Percentiles rank a stretch among this genome's conserved stretches.
phyloP scores from a whole-genome alignment of 2,329 filamentous ascomycete genomes.

The Amauroascus niger region DNA sequence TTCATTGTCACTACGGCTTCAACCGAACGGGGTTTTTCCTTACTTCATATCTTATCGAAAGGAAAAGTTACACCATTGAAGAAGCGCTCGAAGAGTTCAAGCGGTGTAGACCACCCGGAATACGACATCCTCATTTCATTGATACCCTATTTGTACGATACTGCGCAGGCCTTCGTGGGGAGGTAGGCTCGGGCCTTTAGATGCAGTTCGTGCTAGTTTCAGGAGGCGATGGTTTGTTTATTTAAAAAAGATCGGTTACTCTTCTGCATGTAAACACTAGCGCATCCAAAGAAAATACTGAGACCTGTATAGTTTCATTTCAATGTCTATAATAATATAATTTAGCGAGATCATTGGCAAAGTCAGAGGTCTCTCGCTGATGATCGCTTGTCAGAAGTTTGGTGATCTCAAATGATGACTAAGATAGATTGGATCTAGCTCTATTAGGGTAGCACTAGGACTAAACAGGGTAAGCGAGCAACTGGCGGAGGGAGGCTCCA shows the following conservation, averaged over 20 bases:
- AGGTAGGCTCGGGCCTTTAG: not conserved
- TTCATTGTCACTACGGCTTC: conserved; percentile 94
- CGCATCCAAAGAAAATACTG: too few species aligned
- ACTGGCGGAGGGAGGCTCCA: conserved; percentile 24
- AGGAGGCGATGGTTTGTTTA: not conserved
- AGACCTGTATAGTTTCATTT: not conserved
- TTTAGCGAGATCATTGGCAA: not conserved
- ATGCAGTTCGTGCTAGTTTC: not conserved
- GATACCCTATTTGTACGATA: conserved; percentile 77
- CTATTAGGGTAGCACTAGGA: conserved; percentile 34
- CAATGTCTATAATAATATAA: not conserved
- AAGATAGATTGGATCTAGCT: conserved; percentile 1
- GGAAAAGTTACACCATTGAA: conserved; percentile 59
- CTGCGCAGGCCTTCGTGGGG: conserved; percentile 40
- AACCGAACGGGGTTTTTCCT: conserved; percentile 90
- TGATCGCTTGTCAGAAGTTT: not conserved
- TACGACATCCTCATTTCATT: conserved; percentile 80
- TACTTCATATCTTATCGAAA: conserved; percentile 80
- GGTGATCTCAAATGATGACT: not conserved
- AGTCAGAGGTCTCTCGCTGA: too few species aligned
- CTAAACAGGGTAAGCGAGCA: conserved; percentile 35
- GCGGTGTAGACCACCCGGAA: conserved; percentile 63
- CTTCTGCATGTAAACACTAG: too few species aligned
- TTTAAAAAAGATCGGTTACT: too few species aligned
- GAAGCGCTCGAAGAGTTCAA: conserved; percentile 74